phyloP scores from a whole-genome alignment of 768 basidiomycete species.

The Stropharia rugosoannulata region DNA sequence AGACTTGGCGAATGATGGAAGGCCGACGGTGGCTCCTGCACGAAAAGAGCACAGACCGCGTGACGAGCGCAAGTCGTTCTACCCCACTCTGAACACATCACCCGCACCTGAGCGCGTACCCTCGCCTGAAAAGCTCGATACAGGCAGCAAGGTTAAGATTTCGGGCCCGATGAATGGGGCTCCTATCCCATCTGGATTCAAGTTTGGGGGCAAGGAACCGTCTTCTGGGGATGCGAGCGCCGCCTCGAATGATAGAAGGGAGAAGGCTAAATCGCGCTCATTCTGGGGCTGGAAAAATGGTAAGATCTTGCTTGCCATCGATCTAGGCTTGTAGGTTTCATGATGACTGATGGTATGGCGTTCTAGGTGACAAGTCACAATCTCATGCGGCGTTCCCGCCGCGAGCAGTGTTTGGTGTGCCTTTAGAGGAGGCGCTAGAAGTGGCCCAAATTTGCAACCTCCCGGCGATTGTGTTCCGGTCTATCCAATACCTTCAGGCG shows the following conservation, averaged over 20 bases:
- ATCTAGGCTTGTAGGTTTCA: constrained; percentile 5
- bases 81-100: constrained; percentile 50
- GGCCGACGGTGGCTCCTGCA: background rate
- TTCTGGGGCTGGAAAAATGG: constrained; percentile 88
- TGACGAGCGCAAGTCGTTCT: constrained; percentile 62
- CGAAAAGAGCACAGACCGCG: constrained; percentile 43
- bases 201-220: constrained; percentile 79
- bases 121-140: constrained; percentile 55
- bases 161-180: constrained; percentile 85
- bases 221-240: constrained; percentile 39
- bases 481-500: constrained; percentile 91
- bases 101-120: constrained; percentile 50
- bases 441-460: constrained; percentile 88
- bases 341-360: constrained; percentile 10
- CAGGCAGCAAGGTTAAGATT: constrained; percentile 74
- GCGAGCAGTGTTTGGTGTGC: constrained; percentile 86
- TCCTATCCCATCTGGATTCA: constrained; percentile 86
- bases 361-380: constrained; percentile 37
- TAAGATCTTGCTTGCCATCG: constrained; percentile 21
- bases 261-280: constrained; percentile 88
- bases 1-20: constrained; percentile 38
- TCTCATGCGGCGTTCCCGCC: constrained; percentile 39
- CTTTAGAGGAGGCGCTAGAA: constrained; percentile 84
- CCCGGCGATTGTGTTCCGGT: constrained; percentile 93
- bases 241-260: constrained; percentile 65